Conservation (phyloP, 192 early-diverging fungal genomes). For the Fimicolochytrium jonesii region DNA sequence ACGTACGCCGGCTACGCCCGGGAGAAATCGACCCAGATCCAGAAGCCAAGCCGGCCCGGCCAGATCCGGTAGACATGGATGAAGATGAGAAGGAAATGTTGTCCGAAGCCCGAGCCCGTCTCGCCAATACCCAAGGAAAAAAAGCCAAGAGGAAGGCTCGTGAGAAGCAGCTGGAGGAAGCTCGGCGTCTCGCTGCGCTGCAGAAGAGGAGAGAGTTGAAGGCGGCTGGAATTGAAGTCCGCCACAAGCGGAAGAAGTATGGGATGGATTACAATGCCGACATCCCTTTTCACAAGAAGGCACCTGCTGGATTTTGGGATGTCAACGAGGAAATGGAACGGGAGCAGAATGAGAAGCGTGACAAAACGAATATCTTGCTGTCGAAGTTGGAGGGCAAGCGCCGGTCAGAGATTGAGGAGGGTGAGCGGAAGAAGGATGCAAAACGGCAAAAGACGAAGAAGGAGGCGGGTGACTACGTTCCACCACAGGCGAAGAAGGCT, state of each 20-base stretch:
- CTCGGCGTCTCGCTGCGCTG: slow-evolving; percentile 77
- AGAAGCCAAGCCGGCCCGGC: slow-evolving; percentile 93
- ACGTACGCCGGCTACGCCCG: slow-evolving; percentile 79
- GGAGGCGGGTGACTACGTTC: slow-evolving; percentile 61
- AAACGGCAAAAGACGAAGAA: slow-evolving; percentile 58
- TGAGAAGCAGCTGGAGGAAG: slow-evolving; percentile 95
- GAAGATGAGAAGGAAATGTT: slow-evolving; percentile 99
- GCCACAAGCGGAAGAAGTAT: slow-evolving; percentile 53
- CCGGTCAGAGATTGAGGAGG: slow-evolving; percentile 76
- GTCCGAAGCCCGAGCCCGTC: slow-evolving; percentile 91
- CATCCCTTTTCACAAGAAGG: slow-evolving; percentile 87
- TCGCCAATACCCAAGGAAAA: slow-evolving; percentile 99
- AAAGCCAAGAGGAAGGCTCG: slow-evolving; percentile 99
- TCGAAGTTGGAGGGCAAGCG: slow-evolving; percentile 84
- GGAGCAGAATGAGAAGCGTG: slow-evolving; percentile 53
- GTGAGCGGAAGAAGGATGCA: slow-evolving; percentile 71
- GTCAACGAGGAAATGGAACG: slow-evolving; percentile 78
- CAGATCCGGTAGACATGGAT: slow-evolving; percentile 99
- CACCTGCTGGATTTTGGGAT: slow-evolving; percentile 89
- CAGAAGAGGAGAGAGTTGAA: slow-evolving; percentile 96
- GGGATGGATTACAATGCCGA: slow-evolving; percentile 94
- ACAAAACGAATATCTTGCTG: slow-evolving; percentile 65
- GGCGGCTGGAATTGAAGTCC: slow-evolving; percentile 88
- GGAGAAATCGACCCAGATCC: slow-evolving; percentile 98
- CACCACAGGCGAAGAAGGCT: slow-evolving; percentile 57